Evolutionary conservation across 257 asterid genomes (phyloP).

Genomic region (Scutellaria minor): DNA sequence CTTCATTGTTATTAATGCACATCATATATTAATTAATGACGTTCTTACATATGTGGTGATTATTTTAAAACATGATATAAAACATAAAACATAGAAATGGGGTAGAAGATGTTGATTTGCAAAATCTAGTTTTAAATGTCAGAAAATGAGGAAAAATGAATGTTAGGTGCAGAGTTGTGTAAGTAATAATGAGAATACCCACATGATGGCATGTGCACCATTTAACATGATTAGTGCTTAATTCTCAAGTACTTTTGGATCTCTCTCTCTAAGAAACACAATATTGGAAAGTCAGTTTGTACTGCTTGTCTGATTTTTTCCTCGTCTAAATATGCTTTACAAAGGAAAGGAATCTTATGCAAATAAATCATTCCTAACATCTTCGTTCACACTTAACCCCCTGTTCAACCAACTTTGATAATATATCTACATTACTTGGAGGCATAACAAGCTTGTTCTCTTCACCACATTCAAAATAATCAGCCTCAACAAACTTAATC

Average conservation of each 20-base stretch:
- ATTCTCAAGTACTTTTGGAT: background rate
- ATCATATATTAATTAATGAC: too few relatives aligned
- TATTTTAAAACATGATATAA: too few relatives aligned
- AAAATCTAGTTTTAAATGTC: background rate
- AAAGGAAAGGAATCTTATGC: constrained; percentile 32
- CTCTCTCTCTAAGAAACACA: too few relatives aligned
- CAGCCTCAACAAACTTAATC: too few relatives aligned
- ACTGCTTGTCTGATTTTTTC: constrained; percentile 3
- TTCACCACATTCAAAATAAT: too few relatives aligned
- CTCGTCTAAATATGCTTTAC: background rate
- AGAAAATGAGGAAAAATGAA: background rate
- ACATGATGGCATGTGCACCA: constrained; percentile 46
- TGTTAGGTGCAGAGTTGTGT: constrained; percentile 9
- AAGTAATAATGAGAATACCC: constrained; percentile 16
- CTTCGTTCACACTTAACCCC: constrained; percentile 15
- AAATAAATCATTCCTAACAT: background rate
- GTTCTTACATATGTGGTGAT: too few relatives aligned
- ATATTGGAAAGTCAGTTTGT: constrained; percentile 24
- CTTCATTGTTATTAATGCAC: too few relatives aligned
- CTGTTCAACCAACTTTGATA: too few relatives aligned
- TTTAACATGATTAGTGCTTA: constrained; percentile 19
- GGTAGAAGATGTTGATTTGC: too few relatives aligned
- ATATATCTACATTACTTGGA: too few relatives aligned
- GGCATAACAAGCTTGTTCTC: too few relatives aligned
- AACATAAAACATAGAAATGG: too few relatives aligned